These are phyloP conservation scores for Liquidambar formosana DNA, from an alignment of 164 flowering plant genomes.

Conservation along the genomic window DNA sequence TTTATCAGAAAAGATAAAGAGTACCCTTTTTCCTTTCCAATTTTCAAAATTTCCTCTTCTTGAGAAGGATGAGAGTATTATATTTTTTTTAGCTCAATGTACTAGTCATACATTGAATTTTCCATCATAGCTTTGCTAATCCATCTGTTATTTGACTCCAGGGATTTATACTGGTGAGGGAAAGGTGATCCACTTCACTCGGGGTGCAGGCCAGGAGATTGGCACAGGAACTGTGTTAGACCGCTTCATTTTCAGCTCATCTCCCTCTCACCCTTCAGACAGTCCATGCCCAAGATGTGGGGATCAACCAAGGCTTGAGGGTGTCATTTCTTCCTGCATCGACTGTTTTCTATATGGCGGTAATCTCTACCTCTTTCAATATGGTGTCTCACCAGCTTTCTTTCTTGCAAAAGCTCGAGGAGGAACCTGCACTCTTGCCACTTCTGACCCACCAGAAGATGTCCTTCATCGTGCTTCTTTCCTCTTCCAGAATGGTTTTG, in stretches of 20 bases:
- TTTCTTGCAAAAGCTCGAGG: constrained; percentile 79
- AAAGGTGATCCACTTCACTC: constrained; percentile 77
- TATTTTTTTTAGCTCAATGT: too few species aligned
- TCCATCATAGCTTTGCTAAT: background rate
- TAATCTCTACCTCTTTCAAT: constrained; percentile 66
- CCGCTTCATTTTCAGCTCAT: constrained; percentile 60
- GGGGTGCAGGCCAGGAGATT: constrained; percentile 76
- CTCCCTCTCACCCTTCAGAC: constrained; percentile 38
- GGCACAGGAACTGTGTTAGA: constrained; percentile 79
- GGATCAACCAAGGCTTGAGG: constrained; percentile 52
- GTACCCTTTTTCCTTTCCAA: too few species aligned
- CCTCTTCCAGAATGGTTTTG: constrained; percentile 78
- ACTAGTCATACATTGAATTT: too few species aligned
- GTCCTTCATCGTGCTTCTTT: constrained; percentile 63
- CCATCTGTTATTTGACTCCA: constrained; percentile 15
- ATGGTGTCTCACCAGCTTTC: constrained; percentile 48
- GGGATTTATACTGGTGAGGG: constrained; percentile 72
- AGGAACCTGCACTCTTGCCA: constrained; percentile 84
- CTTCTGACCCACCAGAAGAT: constrained; percentile 54
- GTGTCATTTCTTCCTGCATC: constrained; percentile 71
- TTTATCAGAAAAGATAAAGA: too few species aligned
- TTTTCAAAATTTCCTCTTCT: too few species aligned
- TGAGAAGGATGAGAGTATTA: too few species aligned
- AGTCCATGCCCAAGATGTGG: constrained; percentile 66
- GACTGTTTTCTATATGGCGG: constrained; percentile 80